Conservation (phyloP, 2,329 filamentous ascomycete species). For the Penicillium sp. region DNA sequence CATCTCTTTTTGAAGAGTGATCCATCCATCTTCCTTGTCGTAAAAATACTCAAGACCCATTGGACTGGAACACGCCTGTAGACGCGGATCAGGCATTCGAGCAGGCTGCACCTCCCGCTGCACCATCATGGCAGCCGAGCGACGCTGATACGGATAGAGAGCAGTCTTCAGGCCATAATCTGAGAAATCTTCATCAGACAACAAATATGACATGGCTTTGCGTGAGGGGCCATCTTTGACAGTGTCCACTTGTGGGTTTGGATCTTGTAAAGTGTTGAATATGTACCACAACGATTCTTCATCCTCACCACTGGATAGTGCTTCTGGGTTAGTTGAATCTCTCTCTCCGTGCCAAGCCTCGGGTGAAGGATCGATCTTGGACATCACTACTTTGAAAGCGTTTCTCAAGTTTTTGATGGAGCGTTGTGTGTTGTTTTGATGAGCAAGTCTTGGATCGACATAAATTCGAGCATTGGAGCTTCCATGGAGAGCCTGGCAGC, state of each 20-base stretch:
- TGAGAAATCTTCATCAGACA: constrained; percentile 23
- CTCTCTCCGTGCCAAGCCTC: constrained; percentile 39
- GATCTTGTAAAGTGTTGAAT: constrained; percentile 49
- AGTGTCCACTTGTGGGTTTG: constrained; percentile 30
- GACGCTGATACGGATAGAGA: constrained; percentile 75
- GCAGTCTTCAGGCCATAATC: constrained; percentile 51
- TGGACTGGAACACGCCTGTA: constrained; percentile 61
- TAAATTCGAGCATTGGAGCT: constrained; percentile 34
- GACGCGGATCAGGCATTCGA: constrained; percentile 68
- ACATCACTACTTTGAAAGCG: constrained; percentile 40
- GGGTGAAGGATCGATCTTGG: constrained; percentile 38
- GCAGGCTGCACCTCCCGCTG: constrained; percentile 70
- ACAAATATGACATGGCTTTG: constrained; percentile 37
- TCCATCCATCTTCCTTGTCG: constrained; percentile 61
- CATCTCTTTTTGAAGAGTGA: constrained; percentile 64
- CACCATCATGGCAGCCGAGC: constrained; percentile 79
- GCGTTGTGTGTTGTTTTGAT: constrained; percentile 33
- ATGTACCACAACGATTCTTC: constrained; percentile 51
- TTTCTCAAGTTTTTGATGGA: constrained; percentile 33
- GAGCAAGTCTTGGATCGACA: constrained; percentile 42
- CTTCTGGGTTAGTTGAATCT: constrained; percentile 5
- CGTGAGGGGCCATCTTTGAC: constrained; percentile 34
- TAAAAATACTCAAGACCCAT: constrained; percentile 65
- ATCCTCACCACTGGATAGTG: constrained; percentile 22
- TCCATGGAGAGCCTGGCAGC: constrained; percentile 19